Evolutionary conservation across 2,329 filamentous ascomycete genomes (phyloP).

Genomic region (Colletotrichum somersetense): DNA sequence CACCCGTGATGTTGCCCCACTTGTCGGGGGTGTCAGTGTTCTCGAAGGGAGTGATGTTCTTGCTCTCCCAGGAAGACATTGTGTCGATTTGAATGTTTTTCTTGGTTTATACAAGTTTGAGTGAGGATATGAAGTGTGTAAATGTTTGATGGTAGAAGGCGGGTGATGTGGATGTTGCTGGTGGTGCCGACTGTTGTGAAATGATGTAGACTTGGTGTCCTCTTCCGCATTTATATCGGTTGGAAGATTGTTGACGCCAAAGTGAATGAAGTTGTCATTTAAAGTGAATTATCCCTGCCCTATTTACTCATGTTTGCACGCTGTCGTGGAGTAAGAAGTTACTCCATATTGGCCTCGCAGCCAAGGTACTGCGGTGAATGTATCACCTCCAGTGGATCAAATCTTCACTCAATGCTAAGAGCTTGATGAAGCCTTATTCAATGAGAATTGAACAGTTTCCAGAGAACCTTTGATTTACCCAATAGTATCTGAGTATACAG

Average conservation of each 20-base stretch:
- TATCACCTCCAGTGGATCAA: not conserved
- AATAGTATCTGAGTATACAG: not conserved
- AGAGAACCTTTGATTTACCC: not conserved
- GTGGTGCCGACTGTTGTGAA: not conserved
- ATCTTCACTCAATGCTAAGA: not conserved
- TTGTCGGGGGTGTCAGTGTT: not conserved
- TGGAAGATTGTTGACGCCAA: not conserved
- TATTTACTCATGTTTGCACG: too few species aligned
- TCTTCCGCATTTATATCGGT: not conserved
- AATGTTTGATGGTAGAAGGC: not conserved
- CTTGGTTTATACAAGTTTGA: too few species aligned
- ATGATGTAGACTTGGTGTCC: not conserved
- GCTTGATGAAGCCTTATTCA: not conserved
- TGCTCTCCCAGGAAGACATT: conserved; percentile 9
- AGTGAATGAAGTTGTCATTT: not conserved
- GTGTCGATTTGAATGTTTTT: too few species aligned
- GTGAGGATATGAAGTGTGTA: too few species aligned
- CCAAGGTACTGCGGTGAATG: not conserved
- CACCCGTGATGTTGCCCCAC: not conserved
- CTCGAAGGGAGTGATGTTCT: not conserved
- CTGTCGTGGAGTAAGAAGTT: not conserved
- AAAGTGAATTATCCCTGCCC: accelerated
- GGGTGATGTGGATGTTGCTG: not conserved
- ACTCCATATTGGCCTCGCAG: not conserved
- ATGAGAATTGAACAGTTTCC: not conserved